phyloP scores from a whole-genome alignment of 352 stramenopile species.

The Globisporangium emineosum region DNA sequence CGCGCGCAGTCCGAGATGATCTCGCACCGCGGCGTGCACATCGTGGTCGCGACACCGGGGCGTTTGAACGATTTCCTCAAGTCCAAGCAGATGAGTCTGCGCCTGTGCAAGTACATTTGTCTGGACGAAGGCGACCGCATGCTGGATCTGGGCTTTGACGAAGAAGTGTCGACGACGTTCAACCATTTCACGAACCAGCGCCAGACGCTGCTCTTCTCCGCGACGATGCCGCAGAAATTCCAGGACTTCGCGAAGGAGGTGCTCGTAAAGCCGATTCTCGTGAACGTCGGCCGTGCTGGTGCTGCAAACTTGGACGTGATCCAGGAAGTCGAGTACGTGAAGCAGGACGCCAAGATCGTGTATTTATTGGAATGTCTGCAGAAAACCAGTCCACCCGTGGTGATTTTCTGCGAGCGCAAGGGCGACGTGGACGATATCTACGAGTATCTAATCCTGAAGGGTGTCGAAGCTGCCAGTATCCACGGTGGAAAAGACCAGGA shows the following conservation, averaged over 20 bases:
- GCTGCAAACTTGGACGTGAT: conserved; percentile 99
- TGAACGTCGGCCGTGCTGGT: conserved; percentile 98
- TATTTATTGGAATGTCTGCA: conserved; percentile 98
- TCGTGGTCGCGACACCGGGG: conserved; percentile 96
- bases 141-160: conserved; percentile 94
- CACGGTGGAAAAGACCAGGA: conserved; percentile 98
- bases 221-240: conserved; percentile 99
- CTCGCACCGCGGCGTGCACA: conserved; percentile 90
- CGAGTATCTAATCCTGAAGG: conserved; percentile 98
- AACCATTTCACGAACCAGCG: conserved; percentile 97
- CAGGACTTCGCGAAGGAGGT: conserved; percentile 97
- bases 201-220: conserved; percentile 98
- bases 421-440: conserved; percentile 99
- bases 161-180: conserved; percentile 95
- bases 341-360: conserved; percentile 98
- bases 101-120: conserved; percentile 96
- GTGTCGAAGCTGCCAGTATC: conserved; percentile 94
- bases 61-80: conserved; percentile 97
- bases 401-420: conserved; percentile 98
- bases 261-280: conserved; percentile 95
- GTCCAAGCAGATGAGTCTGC: conserved; percentile 91
- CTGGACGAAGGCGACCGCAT: conserved; percentile 99
- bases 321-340: conserved; percentile 99
- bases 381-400: conserved; percentile 97
- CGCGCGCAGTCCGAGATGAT: conserved; percentile 90